Percentiles rank a stretch among this genome's conserved stretches.
phyloP scores from a whole-genome alignment of 345 rosid species.

The Lepidium sativum region DNA sequence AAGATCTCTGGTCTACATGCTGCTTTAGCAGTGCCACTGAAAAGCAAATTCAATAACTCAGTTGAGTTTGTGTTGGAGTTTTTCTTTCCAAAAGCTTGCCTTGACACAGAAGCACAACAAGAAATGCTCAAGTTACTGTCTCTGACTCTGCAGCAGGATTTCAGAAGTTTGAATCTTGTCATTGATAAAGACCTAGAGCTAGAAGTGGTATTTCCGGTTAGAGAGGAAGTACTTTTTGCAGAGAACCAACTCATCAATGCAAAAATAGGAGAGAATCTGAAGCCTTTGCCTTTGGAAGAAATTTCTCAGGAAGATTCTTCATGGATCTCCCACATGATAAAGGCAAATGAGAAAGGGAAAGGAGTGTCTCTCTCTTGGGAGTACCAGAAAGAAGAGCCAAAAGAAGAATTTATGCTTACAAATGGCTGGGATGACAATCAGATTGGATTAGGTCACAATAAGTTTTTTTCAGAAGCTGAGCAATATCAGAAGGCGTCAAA shows the following conservation, averaged over 20 bases:
- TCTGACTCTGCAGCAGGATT: slow-evolving; percentile 39
- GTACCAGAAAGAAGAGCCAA: slow-evolving; percentile 46
- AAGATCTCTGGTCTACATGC: slow-evolving; percentile 61
- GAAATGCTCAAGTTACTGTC: slow-evolving; percentile 43
- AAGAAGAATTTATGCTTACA: slow-evolving; percentile 55
- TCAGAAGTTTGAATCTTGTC: slow-evolving; percentile 40
- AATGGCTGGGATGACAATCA: slow-evolving; percentile 40
- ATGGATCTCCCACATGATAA: slow-evolving; percentile 58
- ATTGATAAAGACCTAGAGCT: slow-evolving; percentile 53
- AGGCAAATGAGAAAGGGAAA: slow-evolving; percentile 61
- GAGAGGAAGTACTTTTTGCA: slow-evolving; percentile 29
- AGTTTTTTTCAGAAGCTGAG: slow-evolving; percentile 35
- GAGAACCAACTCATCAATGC: slow-evolving; percentile 9
- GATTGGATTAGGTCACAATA: slow-evolving; percentile 29
- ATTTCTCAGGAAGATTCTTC: slow-evolving; percentile 41
- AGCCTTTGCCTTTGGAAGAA: slow-evolving; percentile 35
- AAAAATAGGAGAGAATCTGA: slow-evolving; percentile 12
- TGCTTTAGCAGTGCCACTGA: slow-evolving; percentile 73
- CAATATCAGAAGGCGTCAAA: slow-evolving; percentile 30
- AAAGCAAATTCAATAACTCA: slow-evolving; percentile 34
- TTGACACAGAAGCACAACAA: slow-evolving; percentile 39
- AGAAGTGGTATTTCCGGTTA: slow-evolving; percentile 32
- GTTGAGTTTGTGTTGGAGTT: slow-evolving; percentile 81
- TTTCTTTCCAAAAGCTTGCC: slow-evolving; percentile 67
- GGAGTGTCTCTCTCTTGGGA: slow-evolving; percentile 59